Evolutionary conservation across 2,329 filamentous ascomycete species (phyloP).

Genomic region (Lasiodiplodia theobromae): DNA sequence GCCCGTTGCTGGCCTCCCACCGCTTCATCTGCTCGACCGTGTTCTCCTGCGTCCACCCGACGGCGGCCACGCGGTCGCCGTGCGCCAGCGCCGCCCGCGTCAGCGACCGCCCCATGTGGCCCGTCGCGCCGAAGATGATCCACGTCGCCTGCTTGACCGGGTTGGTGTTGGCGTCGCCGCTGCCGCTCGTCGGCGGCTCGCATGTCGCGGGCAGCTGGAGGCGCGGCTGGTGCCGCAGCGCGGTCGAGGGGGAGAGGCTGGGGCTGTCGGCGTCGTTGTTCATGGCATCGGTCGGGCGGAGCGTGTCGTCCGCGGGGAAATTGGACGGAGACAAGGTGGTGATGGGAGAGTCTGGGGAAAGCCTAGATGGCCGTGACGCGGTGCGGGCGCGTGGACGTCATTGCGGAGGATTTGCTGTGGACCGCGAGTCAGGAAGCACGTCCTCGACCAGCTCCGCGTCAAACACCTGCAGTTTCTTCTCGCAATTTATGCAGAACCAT

Average conservation of each 20-base stretch:
- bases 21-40: conserved; percentile 74
- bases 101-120: conserved; percentile 91
- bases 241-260: conserved; percentile 46
- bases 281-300: conserved; percentile 16
- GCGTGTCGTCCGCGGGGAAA: neutral
- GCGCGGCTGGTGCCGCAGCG: conserved; percentile 45
- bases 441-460: conserved; percentile 1
- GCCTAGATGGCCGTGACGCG: neutral
- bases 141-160: conserved; percentile 81
- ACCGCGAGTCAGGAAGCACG: conserved; percentile 24
- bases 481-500: neutral
- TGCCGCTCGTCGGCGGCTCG: conserved; percentile 73
- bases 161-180: conserved; percentile 60
- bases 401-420: conserved; percentile 27
- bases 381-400: conserved; percentile 19
- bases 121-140: conserved; percentile 97
- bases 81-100: conserved; percentile 82
- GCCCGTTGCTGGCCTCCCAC: conserved; percentile 58
- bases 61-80: conserved; percentile 83
- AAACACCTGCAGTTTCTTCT: conserved; percentile 7
- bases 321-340: neutral
- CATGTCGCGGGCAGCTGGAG: conserved; percentile 80
- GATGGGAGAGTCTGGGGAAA: conserved; percentile 7
- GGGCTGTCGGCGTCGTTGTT: conserved; percentile 29
- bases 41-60: conserved; percentile 83